Evolutionary conservation across 768 basidiomycete genomes (phyloP).

Genomic region (Russula olivacea): DNA sequence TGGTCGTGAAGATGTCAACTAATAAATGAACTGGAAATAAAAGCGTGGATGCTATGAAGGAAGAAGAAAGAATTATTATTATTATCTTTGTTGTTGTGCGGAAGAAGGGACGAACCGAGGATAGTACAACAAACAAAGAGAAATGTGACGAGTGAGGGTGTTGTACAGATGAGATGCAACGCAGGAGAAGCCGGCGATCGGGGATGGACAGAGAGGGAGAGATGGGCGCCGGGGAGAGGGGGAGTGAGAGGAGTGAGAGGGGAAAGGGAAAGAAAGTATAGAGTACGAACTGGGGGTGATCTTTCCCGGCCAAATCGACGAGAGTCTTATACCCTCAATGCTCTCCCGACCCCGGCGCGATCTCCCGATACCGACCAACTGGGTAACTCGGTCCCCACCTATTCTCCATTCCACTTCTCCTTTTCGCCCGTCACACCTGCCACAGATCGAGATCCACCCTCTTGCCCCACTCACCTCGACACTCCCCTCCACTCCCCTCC

Average conservation of each 20-base stretch:
- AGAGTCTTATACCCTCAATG: conserved; percentile 9
- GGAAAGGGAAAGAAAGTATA: conserved; percentile 19
- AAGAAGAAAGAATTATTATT: background rate
- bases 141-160: conserved; percentile 37
- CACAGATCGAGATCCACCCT: conserved; percentile 16
- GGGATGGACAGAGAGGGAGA: conserved; percentile 23
- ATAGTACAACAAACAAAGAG: conserved; percentile 28
- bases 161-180: conserved; percentile 27
- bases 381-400: conserved; percentile 26
- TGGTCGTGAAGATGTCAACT: conserved; percentile 27
- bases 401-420: background rate
- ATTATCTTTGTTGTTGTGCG: conserved; percentile 5
- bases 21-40: conserved; percentile 28
- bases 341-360: conserved; percentile 8
- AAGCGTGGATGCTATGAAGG: conserved; percentile 19
- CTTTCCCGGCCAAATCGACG: background rate
- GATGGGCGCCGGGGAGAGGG: conserved; percentile 21
- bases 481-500: background rate
- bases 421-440: conserved; percentile 8
- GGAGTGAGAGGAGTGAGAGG: conserved; percentile 26
- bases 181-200: conserved; percentile 31
- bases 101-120: conserved; percentile 25
- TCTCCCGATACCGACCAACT: conserved; percentile 9
- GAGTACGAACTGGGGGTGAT: conserved; percentile 19
- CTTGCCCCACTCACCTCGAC: background rate